Percentiles rank a stretch among this genome's conserved stretches.
phyloP scores from a whole-genome alignment of 2,329 filamentous ascomycete species.

The Clonostachys rhizophaga region DNA sequence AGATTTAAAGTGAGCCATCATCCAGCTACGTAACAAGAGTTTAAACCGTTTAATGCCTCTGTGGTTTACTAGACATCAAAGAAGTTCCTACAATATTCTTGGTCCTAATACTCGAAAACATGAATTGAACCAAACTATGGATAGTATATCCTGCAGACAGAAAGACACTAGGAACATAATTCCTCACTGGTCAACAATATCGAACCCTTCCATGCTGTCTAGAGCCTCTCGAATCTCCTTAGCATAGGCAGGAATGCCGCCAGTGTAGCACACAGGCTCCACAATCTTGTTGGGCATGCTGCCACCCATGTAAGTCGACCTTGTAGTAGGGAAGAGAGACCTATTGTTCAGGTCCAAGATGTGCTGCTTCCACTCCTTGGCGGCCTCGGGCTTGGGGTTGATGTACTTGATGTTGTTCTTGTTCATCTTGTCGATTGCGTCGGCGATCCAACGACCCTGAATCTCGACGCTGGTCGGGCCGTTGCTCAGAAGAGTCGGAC shows the following conservation, averaged over 20 bases:
- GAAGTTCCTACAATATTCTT: too few species aligned
- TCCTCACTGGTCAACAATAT: constrained; percentile 8
- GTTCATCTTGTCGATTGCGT: constrained; percentile 42
- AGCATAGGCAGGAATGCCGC: constrained; percentile 28
- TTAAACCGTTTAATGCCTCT: too few species aligned
- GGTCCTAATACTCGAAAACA: too few species aligned
- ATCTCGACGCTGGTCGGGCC: constrained; percentile 49
- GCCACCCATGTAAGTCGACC: constrained; percentile 51
- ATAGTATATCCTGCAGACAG: too few species aligned
- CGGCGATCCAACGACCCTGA: constrained; percentile 52
- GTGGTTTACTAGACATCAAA: too few species aligned
- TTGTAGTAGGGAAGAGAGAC: constrained; percentile 41
- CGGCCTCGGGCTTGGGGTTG: constrained; percentile 38
- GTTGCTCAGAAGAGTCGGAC: constrained; percentile 49
- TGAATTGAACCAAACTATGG: too few species aligned
- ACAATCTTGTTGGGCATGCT: constrained; percentile 47
- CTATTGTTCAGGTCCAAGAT: constrained; percentile 39
- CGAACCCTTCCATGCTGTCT: constrained; percentile 26
- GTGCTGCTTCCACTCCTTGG: constrained; percentile 41
- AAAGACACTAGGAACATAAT: too few species aligned
- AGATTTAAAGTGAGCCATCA: too few species aligned
- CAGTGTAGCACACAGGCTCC: constrained; percentile 45
- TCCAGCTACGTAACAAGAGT: too few species aligned
- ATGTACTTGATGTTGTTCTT: constrained; percentile 40
- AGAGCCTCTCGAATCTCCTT: constrained; percentile 23